Conservation (phyloP, 208 protist genomes). For the Naegleria lovaniensis region DNA sequence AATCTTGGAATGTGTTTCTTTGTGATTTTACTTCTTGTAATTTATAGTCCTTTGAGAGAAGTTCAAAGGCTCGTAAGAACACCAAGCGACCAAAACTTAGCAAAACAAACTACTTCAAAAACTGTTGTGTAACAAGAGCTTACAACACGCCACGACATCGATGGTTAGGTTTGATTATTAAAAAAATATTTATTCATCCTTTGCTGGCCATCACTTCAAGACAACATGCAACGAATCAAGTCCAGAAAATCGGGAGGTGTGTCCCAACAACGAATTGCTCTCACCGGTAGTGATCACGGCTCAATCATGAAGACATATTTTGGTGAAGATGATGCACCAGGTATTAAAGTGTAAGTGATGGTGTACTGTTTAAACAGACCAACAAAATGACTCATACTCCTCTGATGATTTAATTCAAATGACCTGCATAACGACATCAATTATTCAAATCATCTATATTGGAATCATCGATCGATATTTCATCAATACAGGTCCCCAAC, state of each 20-base stretch:
- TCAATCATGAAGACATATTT: slow-evolving; percentile 19
- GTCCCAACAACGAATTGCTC: background rate
- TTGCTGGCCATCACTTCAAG: too few species aligned
- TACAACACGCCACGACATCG: too few species aligned
- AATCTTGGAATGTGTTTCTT: background rate
- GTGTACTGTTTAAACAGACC: too few species aligned
- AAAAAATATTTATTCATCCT: too few species aligned
- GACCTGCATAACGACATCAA: too few species aligned
- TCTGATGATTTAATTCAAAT: too few species aligned
- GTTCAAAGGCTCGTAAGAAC: background rate
- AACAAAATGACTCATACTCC: too few species aligned
- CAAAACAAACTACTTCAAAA: background rate
- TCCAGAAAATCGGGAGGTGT: background rate
- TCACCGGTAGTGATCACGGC: background rate
- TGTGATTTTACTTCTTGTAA: background rate
- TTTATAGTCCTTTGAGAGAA: background rate
- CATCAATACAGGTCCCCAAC: background rate
- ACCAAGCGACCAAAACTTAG: background rate
- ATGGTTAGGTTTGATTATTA: too few species aligned
- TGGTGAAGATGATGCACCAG: slow-evolving; percentile 1
- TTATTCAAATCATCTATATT: too few species aligned
- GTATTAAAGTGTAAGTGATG: slow-evolving; percentile 10
- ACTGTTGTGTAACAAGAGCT: too few species aligned
- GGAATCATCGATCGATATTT: too few species aligned
- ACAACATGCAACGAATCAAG: background rate